phyloP scores from a whole-genome alignment of 2,329 filamentous ascomycete genomes.

The Penicillium hordei region DNA sequence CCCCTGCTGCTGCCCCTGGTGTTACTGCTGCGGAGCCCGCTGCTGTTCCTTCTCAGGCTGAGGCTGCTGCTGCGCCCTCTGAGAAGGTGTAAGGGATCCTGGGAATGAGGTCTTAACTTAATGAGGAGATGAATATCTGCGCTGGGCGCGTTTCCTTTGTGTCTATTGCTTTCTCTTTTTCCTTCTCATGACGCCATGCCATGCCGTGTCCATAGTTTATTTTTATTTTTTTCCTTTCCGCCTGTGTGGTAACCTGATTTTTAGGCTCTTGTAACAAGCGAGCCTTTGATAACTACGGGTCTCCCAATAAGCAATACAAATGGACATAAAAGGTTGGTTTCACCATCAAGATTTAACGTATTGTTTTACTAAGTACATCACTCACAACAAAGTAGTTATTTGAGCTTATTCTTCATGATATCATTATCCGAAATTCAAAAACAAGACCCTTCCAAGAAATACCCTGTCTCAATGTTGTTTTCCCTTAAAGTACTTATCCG shows the following conservation, averaged over 20 bases:
- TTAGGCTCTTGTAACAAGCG: not conserved
- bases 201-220: conserved; percentile 7
- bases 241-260: not conserved
- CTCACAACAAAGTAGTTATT: not conserved
- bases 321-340: not conserved
- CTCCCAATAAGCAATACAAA: not conserved
- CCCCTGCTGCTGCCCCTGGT: conserved; percentile 7
- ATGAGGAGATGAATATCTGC: conserved; percentile 3
- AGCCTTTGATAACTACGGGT: not conserved
- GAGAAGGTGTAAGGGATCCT: conserved; percentile 29
- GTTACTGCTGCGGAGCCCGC: conserved; percentile 11
- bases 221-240: conserved; percentile 6
- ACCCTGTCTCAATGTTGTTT: not conserved
- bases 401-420: conserved; percentile 6
- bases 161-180: conserved; percentile 3
- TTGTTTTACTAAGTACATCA: not conserved
- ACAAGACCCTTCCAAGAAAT: not conserved
- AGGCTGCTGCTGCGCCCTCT: conserved; percentile 26
- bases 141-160: conserved; percentile 12
- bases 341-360: too few species aligned
- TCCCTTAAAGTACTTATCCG: conserved; percentile 32
- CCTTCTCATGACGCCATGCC: conserved; percentile 2
- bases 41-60: conserved; percentile 21
- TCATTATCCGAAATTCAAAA: conserved; percentile 4
- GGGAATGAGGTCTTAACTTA: not conserved